A percentile compares a stretch with the other conserved stretches of the same genome.
These are phyloP conservation scores for Sclerotiophoma versabilis DNA, from an alignment of 2,329 filamentous ascomycete species.

Conservation along the genomic window DNA sequence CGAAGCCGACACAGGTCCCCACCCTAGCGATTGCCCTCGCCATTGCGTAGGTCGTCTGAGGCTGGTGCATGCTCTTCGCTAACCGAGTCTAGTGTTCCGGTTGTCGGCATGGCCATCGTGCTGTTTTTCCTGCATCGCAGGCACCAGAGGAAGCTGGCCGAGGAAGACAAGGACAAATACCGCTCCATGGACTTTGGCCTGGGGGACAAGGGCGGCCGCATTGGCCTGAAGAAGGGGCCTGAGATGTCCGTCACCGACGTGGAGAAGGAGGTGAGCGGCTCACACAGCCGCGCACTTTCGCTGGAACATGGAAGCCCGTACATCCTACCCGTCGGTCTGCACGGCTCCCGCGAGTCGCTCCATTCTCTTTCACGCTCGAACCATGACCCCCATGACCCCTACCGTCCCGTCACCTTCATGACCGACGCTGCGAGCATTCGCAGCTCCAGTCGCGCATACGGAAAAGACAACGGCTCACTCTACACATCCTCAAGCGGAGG, in stretches of 20 bases:
- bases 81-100: constrained; percentile 69
- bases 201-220: constrained; percentile 57
- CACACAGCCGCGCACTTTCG: constrained; percentile 60
- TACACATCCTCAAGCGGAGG: constrained; percentile 60
- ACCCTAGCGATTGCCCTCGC: constrained; percentile 44
- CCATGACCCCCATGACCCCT: constrained; percentile 81
- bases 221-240: constrained; percentile 47
- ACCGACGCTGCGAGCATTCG: constrained; percentile 51
- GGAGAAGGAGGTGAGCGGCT: constrained; percentile 49
- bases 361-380: constrained; percentile 82
- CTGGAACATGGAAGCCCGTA: constrained; percentile 81
- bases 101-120: constrained; percentile 70
- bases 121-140: constrained; percentile 81
- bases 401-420: constrained; percentile 70
- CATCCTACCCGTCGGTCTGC: constrained; percentile 82
- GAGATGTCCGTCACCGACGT: constrained; percentile 66
- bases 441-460: constrained; percentile 35
- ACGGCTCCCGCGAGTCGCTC: constrained; percentile 83
- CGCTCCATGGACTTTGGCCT: constrained; percentile 93
- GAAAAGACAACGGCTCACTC: constrained; percentile 56
- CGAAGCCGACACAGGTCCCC: constrained; percentile 44
- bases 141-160: constrained; percentile 72
- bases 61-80: constrained; percentile 22
- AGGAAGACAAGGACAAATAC: constrained; percentile 89
- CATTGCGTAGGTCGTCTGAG: constrained; percentile 37